These are phyloP conservation scores for Cordyceps cateniannulata DNA, from an alignment of 2,329 filamentous ascomycete species.

Conservation along the genomic window DNA sequence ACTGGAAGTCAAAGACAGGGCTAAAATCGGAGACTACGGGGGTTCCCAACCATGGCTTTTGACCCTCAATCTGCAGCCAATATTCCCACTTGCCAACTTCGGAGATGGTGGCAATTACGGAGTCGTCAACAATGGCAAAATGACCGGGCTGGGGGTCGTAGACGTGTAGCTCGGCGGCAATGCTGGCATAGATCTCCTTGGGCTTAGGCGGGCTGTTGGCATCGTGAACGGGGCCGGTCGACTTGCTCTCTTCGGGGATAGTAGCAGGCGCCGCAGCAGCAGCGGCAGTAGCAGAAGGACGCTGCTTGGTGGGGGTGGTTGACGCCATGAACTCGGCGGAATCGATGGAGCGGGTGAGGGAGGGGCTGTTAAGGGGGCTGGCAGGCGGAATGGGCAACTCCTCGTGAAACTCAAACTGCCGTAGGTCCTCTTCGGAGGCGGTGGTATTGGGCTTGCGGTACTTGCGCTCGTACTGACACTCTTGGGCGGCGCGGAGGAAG, in stretches of 20 bases:
- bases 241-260: conserved; percentile 25
- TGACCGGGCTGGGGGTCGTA: conserved; percentile 85
- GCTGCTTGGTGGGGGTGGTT: conserved; percentile 42
- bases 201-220: conserved; percentile 52
- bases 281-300: conserved; percentile 26
- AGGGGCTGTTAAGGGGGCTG: conserved; percentile 55
- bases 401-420: conserved; percentile 72
- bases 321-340: conserved; percentile 49
- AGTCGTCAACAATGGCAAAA: conserved; percentile 72
- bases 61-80: conserved; percentile 80
- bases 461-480: conserved; percentile 98
- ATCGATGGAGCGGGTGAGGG: conserved; percentile 47
- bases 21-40: conserved; percentile 86
- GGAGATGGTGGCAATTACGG: conserved; percentile 71
- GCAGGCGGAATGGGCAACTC: conserved; percentile 59
- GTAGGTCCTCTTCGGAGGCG: conserved; percentile 74
- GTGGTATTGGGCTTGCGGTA: conserved; percentile 73
- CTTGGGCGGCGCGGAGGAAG: conserved; percentile 75
- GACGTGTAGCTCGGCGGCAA: conserved; percentile 80
- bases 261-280: conserved; percentile 15
- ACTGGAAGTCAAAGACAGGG: conserved; percentile 98
- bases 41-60: conserved; percentile 80
- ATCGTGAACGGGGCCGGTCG: conserved; percentile 17
- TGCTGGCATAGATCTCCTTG: conserved; percentile 65
- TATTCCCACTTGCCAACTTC: conserved; percentile 92